phyloP scores from a whole-genome alignment of 2,329 filamentous ascomycete genomes.

The Clathrospora elynae region DNA sequence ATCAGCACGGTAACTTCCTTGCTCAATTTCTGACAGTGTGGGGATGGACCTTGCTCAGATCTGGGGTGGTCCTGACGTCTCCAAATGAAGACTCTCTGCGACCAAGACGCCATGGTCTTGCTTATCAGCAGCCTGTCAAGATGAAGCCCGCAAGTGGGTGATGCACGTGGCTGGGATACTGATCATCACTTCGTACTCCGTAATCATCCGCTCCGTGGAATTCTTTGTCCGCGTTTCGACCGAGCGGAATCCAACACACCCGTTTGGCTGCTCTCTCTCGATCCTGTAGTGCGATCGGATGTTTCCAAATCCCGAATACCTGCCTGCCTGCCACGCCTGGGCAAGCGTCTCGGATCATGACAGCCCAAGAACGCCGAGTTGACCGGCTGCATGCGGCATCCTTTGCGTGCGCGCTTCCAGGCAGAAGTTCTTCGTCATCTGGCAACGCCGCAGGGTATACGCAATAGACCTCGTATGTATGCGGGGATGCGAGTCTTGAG shows the following conservation, averaged over 20 bases:
- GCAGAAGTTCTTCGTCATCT: constrained; percentile 16
- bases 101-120: constrained; percentile 6
- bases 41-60: constrained; percentile 22
- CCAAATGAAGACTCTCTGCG: constrained; percentile 5
- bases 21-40: constrained; percentile 21
- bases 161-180: constrained; percentile 5
- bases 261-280: constrained; percentile 9
- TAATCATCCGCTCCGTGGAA: constrained; percentile 16
- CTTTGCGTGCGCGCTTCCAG: constrained; percentile 8
- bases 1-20: constrained; percentile 23
- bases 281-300: constrained; percentile 14
- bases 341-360: constrained; percentile 8
- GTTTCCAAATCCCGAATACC: constrained; percentile 10
- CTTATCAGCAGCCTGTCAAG: constrained; percentile 8
- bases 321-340: not conserved
- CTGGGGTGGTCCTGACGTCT: constrained; percentile 11
- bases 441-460: constrained; percentile 5
- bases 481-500: constrained; percentile 7
- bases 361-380: constrained; percentile 11
- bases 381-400: constrained; percentile 12
- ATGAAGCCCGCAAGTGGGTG: not conserved
- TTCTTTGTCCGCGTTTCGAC: constrained; percentile 28
- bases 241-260: constrained; percentile 21
- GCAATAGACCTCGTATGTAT: constrained; percentile 11
- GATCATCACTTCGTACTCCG: constrained; percentile 11